Conservation (phyloP, 176 grass and related monocot genomes). For the Oryza coarctata region DNA sequence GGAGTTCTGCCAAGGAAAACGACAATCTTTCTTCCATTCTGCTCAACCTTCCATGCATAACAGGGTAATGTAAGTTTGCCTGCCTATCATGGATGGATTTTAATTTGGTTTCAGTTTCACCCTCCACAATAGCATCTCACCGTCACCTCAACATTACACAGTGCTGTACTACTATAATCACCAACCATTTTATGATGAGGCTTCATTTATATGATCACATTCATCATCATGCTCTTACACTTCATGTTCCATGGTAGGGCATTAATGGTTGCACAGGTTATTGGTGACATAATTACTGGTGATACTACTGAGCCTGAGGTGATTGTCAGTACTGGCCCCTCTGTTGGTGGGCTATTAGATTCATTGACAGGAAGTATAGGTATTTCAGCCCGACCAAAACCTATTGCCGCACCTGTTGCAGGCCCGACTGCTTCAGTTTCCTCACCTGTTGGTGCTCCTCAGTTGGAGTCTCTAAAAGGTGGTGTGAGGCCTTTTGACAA, state of each 20-base stretch:
- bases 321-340: slow-evolving; percentile 53
- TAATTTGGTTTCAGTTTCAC: slow-evolving; percentile 6
- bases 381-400: slow-evolving; percentile 71
- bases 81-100: slow-evolving; percentile 18
- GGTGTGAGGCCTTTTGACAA: slow-evolving; percentile 77
- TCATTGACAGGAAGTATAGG: slow-evolving; percentile 95
- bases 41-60: slow-evolving; percentile 92
- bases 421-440: slow-evolving; percentile 52
- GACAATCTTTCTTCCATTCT: slow-evolving; percentile 76
- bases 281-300: slow-evolving; percentile 87
- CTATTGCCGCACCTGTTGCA: slow-evolving; percentile 64
- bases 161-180: neutral
- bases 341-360: slow-evolving; percentile 90
- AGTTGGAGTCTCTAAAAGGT: slow-evolving; percentile 66
- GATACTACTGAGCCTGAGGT: slow-evolving; percentile 77
- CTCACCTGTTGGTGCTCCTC: slow-evolving; percentile 49
- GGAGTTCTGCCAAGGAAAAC: slow-evolving; percentile 64
- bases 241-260: slow-evolving; percentile 52
- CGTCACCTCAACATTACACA: neutral
- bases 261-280: slow-evolving; percentile 83
- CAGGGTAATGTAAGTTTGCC: slow-evolving; percentile 97
- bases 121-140: neutral
- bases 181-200: neutral
- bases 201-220: neutral
- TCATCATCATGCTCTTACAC: neutral